phyloP scores from a whole-genome alignment of 257 asterid genomes.

The Penstemon davidsonii region DNA sequence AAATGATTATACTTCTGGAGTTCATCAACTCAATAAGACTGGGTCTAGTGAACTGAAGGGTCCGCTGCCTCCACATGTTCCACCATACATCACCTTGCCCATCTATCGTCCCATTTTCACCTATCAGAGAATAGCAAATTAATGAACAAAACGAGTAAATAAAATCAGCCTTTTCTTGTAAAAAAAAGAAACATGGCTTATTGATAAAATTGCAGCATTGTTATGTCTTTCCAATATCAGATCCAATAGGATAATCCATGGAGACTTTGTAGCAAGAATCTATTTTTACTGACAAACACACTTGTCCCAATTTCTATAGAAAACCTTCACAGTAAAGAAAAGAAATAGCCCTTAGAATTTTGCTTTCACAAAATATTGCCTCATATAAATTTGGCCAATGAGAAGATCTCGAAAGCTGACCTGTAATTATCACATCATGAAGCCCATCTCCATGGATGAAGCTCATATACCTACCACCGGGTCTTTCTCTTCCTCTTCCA shows the following conservation, averaged over 20 bases:
- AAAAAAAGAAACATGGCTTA: background rate
- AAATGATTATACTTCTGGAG: slow-evolving; percentile 69
- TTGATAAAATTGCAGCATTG: too few species aligned
- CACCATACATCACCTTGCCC: slow-evolving; percentile 98
- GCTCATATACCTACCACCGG: slow-evolving; percentile 91
- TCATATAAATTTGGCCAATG: background rate
- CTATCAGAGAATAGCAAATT: slow-evolving; percentile 33
- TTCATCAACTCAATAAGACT: slow-evolving; percentile 79
- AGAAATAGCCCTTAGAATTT: background rate
- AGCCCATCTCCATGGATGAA: slow-evolving; percentile 90
- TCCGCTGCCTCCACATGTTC: slow-evolving; percentile 90
- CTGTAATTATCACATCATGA: slow-evolving; percentile 87
- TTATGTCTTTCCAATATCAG: slow-evolving; percentile 4
- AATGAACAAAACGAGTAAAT: slow-evolving; percentile 1
- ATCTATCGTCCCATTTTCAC: slow-evolving; percentile 96
- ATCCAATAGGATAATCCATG: background rate
- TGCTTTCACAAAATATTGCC: background rate
- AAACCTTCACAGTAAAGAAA: background rate
- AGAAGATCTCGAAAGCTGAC: slow-evolving; percentile 34
- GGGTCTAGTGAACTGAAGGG: slow-evolving; percentile 81
- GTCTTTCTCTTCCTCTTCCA: slow-evolving; percentile 95
- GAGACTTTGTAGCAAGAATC: background rate
- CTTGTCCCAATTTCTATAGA: background rate
- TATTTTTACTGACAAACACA: background rate
- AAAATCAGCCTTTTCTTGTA: background rate